Evolutionary conservation across 2,329 filamentous ascomycete genomes (phyloP).

Genomic region (Arachnopeziza araneosa): DNA sequence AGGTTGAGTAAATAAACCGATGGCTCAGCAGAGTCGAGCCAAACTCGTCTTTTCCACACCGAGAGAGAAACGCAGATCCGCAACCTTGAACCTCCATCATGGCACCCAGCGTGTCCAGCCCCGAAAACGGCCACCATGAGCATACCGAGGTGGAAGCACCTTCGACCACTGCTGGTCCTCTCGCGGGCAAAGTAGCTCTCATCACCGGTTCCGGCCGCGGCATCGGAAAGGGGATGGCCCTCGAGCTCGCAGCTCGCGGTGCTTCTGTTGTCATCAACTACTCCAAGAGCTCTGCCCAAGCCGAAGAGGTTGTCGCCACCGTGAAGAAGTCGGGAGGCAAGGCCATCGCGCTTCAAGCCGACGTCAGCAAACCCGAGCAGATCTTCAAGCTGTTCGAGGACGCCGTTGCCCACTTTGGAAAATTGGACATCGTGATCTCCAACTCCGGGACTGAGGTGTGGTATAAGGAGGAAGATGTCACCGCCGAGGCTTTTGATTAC

Average conservation of each 20-base stretch:
- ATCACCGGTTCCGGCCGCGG: slow-evolving; percentile 79
- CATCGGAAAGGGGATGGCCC: slow-evolving; percentile 52
- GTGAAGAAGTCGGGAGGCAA: slow-evolving; percentile 46
- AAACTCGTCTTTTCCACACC: neutral
- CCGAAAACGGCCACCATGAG: neutral
- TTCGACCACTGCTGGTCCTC: neutral
- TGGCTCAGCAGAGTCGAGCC: neutral
- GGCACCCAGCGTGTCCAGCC: neutral
- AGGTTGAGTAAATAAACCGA: neutral
- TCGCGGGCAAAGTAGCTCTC: slow-evolving; percentile 64
- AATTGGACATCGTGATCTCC: slow-evolving; percentile 26
- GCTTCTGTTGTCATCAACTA: slow-evolving; percentile 54
- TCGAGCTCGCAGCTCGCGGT: slow-evolving; percentile 35
- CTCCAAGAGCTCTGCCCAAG: slow-evolving; percentile 46
- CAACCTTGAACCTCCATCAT: neutral
- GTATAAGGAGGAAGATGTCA: slow-evolving; percentile 24
- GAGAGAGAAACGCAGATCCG: neutral
- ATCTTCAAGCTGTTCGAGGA: slow-evolving; percentile 22
- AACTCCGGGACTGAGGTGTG: slow-evolving; percentile 29
- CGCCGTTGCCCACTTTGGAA: slow-evolving; percentile 23
- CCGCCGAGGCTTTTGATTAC: slow-evolving; percentile 24
- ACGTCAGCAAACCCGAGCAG: slow-evolving; percentile 47
- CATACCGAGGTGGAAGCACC: slow-evolving; percentile 1
- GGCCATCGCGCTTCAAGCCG: slow-evolving; percentile 50
- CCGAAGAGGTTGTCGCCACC: slow-evolving; percentile 50